These are phyloP conservation scores for Prunella vulgaris DNA, from an alignment of 257 asterid species.

Conservation along the genomic window DNA sequence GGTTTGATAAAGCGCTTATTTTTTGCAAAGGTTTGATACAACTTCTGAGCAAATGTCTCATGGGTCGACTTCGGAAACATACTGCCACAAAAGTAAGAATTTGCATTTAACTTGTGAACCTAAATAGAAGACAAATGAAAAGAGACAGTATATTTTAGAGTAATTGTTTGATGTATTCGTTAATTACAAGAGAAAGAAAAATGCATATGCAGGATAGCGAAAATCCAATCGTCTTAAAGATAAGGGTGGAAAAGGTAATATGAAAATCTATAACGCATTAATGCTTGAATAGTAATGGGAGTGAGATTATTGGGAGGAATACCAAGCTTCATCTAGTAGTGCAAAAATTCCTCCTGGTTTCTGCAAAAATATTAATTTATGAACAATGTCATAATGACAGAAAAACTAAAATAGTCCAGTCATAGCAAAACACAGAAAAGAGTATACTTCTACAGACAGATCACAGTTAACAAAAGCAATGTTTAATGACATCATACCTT, in stretches of 20 bases:
- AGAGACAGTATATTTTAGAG: background rate
- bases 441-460: background rate
- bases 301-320: slow-evolving; percentile 24
- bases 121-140: slow-evolving; percentile 8
- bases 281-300: slow-evolving; percentile 13
- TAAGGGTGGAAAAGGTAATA: slow-evolving; percentile 10
- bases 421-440: slow-evolving; percentile 1
- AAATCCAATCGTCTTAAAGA: slow-evolving; percentile 6
- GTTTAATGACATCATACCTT: slow-evolving; percentile 45
- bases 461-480: background rate
- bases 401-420: background rate
- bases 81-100: slow-evolving; percentile 43
- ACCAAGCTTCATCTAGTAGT: slow-evolving; percentile 98
- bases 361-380: slow-evolving; percentile 39
- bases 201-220: background rate
- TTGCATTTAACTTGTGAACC: slow-evolving; percentile 10
- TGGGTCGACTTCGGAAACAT: slow-evolving; percentile 99
- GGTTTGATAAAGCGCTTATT: slow-evolving; percentile 85
- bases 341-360: slow-evolving; percentile 99
- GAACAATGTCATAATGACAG: slow-evolving; percentile 8
- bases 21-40: slow-evolving; percentile 90
- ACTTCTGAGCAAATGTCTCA: slow-evolving; percentile 98
- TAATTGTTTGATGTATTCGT: slow-evolving; percentile 7
- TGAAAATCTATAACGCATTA: background rate
- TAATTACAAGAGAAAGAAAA: background rate